Evolutionary conservation across 371 early-diverging fungal genomes (phyloP), one percentile per base, ranked within the genome.

Genomic region (Syncephalastrum contaminatum): DNA sequence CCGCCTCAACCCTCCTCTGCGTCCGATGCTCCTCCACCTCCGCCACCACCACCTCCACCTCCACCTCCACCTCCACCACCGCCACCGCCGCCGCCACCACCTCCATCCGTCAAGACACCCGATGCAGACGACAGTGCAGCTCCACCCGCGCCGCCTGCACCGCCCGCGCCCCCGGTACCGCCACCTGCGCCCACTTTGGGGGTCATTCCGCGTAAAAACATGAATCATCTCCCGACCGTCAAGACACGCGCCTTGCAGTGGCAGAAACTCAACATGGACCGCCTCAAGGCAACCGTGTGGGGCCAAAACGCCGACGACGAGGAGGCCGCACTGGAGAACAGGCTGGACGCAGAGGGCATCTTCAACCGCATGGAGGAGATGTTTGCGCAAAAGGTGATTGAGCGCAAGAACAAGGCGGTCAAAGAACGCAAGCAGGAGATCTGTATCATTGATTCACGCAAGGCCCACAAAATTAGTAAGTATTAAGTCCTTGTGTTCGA

Each of bases 201-300:
- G 4, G 22, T 44, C 13, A 43, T 45, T 0, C 60, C 65, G 10
- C 78, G 86, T 62, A 89, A 88, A 64, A 73, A 80, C 46, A 76
- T 87, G n/a, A 72, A 75, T 40, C 84, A 84, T 42, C 60, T 77
- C 44, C 83, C 91, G 6, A 82, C 70, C 30, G 82, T 85, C 53
- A 91, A 91, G 64, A 83, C 92, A 15, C 90, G 90, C 58, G 83
- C 84, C 45, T 56, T 93, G 8, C 91, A 93, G 67, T 92, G 93
- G 93, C 91, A 91, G 69, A 93, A 93, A 53, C 62, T 93, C 43
- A 84, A 82, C 56, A 81, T 84, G 46, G 74, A 77, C 54, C 60
- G 68, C 22, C 69, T 85, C 40, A 70, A 77, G 19, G 75, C 81
- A 1, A 88, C 88, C 0, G 60, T 88, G 1, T 88, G 86, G 85